These are phyloP conservation scores for Fistulifera pelliculosa DNA, from an alignment of 108 stramenopile genomes.

Conservation along the genomic window DNA sequence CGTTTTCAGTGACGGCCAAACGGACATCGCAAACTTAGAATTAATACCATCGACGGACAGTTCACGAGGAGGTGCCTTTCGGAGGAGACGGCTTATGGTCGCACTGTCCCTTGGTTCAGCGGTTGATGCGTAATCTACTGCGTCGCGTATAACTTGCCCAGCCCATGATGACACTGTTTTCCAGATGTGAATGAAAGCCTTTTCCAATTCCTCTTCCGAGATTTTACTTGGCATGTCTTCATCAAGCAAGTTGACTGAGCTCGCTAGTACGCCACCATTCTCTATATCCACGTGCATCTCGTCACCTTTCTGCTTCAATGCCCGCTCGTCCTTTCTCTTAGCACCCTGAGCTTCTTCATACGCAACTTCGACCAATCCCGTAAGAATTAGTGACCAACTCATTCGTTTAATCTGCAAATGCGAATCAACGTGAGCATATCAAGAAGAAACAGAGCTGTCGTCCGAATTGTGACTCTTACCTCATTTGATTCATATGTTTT, in stretches of 20 bases:
- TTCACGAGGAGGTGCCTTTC: background rate
- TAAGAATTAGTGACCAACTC: constrained; percentile 55
- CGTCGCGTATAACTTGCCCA: background rate
- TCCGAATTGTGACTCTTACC: no score
- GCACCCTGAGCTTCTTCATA: constrained; percentile 18
- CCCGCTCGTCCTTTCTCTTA: background rate
- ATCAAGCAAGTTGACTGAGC: no score
- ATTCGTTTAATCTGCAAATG: constrained; percentile 47
- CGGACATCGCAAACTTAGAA: constrained; percentile 20
- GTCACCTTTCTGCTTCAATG: background rate
- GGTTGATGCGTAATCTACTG: background rate
- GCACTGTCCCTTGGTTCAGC: background rate
- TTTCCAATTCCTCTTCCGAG: constrained; percentile 12
- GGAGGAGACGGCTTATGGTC: constrained; percentile 12
- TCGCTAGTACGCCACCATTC: no score
- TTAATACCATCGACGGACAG: background rate
- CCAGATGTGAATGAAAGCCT: constrained; percentile 10
- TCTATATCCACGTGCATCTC: no score
- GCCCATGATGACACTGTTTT: constrained; percentile 1
- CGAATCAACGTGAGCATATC: background rate
- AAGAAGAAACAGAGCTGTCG: no score
- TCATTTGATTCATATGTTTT: no score
- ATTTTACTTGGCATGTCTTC: no score
- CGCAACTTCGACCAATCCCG: constrained; percentile 47
- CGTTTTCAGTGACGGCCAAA: constrained; percentile 60